Evolutionary conservation across 202 grass and related monocot species (phyloP).

Genomic region (Schoenoplectus triqueter): DNA sequence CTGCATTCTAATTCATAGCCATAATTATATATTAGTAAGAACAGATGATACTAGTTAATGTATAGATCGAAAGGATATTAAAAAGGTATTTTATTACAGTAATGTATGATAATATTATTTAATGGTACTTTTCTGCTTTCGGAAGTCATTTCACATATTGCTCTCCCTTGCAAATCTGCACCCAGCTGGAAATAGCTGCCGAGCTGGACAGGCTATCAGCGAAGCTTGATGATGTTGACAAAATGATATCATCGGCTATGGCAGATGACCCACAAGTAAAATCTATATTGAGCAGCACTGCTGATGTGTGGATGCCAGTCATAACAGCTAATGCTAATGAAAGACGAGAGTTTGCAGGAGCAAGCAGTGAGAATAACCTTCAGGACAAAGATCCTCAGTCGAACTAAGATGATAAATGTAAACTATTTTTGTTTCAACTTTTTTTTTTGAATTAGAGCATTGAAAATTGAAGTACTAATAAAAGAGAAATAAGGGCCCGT

Average conservation of each 20-base stretch:
- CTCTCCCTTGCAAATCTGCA: not conserved
- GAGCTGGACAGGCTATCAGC: slow-evolving; percentile 83
- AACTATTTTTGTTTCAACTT: not conserved
- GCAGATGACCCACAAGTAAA: slow-evolving; percentile 77
- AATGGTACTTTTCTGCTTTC: not conserved
- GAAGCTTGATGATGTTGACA: slow-evolving; percentile 79
- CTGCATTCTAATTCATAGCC: not conserved
- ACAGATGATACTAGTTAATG: not conserved
- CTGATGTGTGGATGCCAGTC: slow-evolving; percentile 89
- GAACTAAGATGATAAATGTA: not conserved
- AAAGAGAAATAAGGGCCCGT: not conserved
- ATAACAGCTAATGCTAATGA: slow-evolving; percentile 56
- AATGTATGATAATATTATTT: not conserved
- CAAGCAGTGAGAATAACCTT: slow-evolving; percentile 44
- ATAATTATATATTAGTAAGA: not conserved
- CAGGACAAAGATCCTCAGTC: slow-evolving; percentile 45
- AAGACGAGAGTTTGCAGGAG: slow-evolving; percentile 55
- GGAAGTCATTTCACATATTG: slow-evolving; percentile 29
- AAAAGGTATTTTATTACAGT: not conserved
- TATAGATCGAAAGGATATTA: not conserved
- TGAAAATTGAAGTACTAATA: slow-evolving; percentile 2
- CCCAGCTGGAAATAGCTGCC: slow-evolving; percentile 80
- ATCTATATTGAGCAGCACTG: slow-evolving; percentile 80
- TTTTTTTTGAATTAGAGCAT: slow-evolving; percentile 12
- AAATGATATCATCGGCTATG: slow-evolving; percentile 92